phyloP scores from a whole-genome alignment of 2,329 filamentous ascomycete genomes.

The Sarocladiaceae sp. region DNA sequence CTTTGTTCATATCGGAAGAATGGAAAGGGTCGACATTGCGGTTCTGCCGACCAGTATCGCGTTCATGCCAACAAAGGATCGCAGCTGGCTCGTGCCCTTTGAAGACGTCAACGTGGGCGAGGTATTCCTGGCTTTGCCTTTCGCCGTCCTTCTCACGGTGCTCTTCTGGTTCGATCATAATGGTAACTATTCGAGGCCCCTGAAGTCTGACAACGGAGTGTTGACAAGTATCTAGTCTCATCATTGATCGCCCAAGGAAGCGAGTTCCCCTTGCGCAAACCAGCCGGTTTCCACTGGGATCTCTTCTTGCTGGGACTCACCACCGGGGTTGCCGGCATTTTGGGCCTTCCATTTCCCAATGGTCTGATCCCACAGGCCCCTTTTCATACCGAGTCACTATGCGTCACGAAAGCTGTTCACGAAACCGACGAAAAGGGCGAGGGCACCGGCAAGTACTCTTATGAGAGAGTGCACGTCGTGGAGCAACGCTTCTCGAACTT shows the following conservation, averaged over 20 bases:
- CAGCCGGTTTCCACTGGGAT: constrained; percentile 82
- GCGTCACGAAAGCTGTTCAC: constrained; percentile 55
- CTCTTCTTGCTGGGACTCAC: constrained; percentile 74
- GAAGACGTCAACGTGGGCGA: constrained; percentile 70
- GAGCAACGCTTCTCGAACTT: constrained; percentile 77
- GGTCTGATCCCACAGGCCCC: constrained; percentile 79
- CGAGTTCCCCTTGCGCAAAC: constrained; percentile 74
- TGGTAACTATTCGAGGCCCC: constrained; percentile 38
- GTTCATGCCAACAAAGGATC: constrained; percentile 68
- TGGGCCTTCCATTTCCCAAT: constrained; percentile 76
- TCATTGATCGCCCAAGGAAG: constrained; percentile 78
- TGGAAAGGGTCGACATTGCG: constrained; percentile 63
- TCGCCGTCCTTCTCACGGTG: constrained; percentile 74
- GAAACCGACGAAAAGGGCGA: constrained; percentile 46
- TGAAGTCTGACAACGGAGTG: constrained; percentile 7
- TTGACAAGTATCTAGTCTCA: constrained; percentile 50
- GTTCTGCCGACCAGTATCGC: constrained; percentile 69
- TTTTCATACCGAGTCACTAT: constrained; percentile 74
- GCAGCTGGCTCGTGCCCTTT: constrained; percentile 73
- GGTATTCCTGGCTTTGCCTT: constrained; percentile 80
- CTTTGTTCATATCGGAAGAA: constrained; percentile 79
- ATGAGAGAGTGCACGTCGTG: constrained; percentile 56
- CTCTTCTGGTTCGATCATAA: constrained; percentile 91
- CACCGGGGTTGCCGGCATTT: constrained; percentile 66
- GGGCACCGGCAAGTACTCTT: constrained; percentile 49